These are phyloP conservation scores for Aplosporella prunicola DNA, from an alignment of 2,329 filamentous ascomycete species.

Conservation along the genomic window DNA sequence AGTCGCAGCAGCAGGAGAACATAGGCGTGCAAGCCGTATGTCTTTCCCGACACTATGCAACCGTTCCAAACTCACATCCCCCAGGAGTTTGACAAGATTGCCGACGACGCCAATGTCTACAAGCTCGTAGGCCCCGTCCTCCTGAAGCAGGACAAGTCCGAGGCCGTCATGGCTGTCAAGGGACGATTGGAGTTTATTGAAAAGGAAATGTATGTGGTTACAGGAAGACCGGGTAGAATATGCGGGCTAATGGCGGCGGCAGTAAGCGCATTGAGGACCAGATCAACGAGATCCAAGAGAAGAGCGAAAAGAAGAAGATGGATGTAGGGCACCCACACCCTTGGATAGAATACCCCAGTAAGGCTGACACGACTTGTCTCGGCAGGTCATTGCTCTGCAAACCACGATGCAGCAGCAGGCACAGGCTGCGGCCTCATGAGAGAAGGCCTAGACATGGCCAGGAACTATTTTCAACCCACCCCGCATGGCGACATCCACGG, in stretches of 20 bases:
- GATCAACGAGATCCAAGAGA: conserved; percentile 54
- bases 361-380: background rate
- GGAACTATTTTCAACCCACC: no score
- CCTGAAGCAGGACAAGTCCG: conserved; percentile 85
- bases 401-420: conserved; percentile 9
- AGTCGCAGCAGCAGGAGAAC: conserved; percentile 92
- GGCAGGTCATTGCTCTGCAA: conserved; percentile 10
- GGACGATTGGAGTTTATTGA: conserved; percentile 85
- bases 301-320: conserved; percentile 55
- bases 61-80: conserved; percentile 1
- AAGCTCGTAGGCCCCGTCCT: conserved; percentile 90
- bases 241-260: conserved; percentile 11
- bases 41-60: background rate
- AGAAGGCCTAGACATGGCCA: no score
- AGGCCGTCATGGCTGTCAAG: conserved; percentile 85
- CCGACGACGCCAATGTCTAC: conserved; percentile 82
- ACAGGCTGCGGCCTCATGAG: conserved; percentile 10
- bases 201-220: conserved; percentile 68
- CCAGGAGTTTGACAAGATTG: conserved; percentile 72
- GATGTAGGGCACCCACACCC: conserved; percentile 42
- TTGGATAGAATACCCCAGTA: background rate
- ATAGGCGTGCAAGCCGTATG: conserved; percentile 69
- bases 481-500: no score
- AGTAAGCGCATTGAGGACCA: conserved; percentile 59
- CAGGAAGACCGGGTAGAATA: conserved; percentile 7